Base-by-base conservation (phyloP, 495 filamentous ascomycete genomes). In the Penicillium steckii region DNA sequence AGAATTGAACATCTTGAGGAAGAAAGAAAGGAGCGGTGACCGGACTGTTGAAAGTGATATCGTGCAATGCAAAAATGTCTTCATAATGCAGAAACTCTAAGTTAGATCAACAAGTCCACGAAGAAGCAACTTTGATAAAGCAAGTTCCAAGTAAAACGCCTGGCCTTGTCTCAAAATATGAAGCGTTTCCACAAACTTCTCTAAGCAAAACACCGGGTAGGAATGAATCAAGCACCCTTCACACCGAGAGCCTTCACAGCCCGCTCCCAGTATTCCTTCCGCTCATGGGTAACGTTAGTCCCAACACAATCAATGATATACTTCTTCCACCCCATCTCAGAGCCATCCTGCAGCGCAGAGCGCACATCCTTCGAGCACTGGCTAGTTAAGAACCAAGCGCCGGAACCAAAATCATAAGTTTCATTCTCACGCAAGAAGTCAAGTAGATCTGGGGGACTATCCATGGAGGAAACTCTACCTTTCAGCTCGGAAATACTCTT, bases 381-480 rank as follows among this genome's bases (percentile, higher is more conserved):
- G 1, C 76, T 86, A 4, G 65, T 81, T 33, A 89, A 54, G 61
- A 87, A 94, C 91, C 90, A 95, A 3, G 83, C 80, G 18, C 80
- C 91, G 24, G 77, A 82, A 2, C 79, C 87, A 66, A 91, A 95
- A 65, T 88, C 85, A 57, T 80, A 83, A 18, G 68, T 64, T 8
- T 79, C 63, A 56, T 90, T 78, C 0, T 64, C 59, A 19, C 74
- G 69, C 27, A 94, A 76, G 26, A 92, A 62, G 6, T 71, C 75
- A 13, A 87, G 75, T 8, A 90, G 63, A 0, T 65, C 73, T 46
- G 74, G 76, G 9, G 73, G 61, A 24, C 71, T 61, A 61, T 60
- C 46, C 19, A 80, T 69, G n/a, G 45, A 46, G 0, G 63, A 25
- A 5, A 81, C 50, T 38, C 76, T 48, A 29, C 55, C 62, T 7